Evolutionary conservation across 202 grass and related monocot species (phyloP).

Genomic region (Panicum virgatum): DNA sequence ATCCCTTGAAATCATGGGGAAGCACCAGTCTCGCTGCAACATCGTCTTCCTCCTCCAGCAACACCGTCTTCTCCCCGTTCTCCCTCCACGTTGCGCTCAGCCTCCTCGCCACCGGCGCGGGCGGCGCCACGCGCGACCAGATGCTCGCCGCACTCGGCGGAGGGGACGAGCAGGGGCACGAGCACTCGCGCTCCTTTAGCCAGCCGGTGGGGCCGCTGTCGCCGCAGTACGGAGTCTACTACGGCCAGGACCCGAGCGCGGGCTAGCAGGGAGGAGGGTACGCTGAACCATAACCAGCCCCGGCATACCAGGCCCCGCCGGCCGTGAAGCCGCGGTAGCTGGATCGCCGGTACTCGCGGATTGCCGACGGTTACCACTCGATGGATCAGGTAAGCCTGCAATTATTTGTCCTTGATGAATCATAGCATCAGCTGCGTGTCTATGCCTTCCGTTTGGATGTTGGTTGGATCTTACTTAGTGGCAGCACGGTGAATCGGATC

Average conservation of each 20-base stretch:
- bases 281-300: constrained; percentile 15
- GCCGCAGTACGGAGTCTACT: constrained; percentile 38
- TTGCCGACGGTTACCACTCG: constrained; percentile 71
- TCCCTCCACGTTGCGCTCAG: constrained; percentile 70
- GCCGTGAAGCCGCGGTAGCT: constrained; percentile 45
- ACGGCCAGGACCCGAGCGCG: constrained; percentile 19
- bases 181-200: constrained; percentile 19
- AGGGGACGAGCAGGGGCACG: constrained; percentile 24
- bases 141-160: constrained; percentile 39
- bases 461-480: background rate
- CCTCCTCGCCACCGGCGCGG: constrained; percentile 31
- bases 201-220: background rate
- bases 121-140: constrained; percentile 61
- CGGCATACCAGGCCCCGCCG: constrained; percentile 23
- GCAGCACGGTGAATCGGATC: background rate
- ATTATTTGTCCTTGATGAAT: background rate
- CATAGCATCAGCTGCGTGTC: background rate
- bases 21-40: constrained; percentile 57
- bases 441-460: background rate
- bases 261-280: constrained; percentile 24
- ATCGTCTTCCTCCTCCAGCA: constrained; percentile 30
- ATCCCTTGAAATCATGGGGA: no score
- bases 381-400: constrained; percentile 54
- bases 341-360: constrained; percentile 72
- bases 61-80: constrained; percentile 72